Base-by-base conservation (phyloP, 352 stramenopile species). In the Pythium dissimile region DNA sequence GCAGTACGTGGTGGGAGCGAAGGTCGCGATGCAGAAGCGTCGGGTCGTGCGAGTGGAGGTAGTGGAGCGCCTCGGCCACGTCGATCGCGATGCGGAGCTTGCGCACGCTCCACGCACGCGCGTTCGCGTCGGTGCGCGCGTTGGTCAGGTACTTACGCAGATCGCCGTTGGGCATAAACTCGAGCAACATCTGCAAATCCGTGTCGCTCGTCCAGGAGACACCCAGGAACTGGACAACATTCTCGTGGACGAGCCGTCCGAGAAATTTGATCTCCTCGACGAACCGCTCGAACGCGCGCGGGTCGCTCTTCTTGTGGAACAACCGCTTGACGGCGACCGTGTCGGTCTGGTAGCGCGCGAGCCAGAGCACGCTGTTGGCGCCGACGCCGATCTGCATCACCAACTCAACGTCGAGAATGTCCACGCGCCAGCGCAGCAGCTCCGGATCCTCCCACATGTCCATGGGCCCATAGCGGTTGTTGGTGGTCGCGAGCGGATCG, bases 191-290 rank as follows among this genome's bases (percentile, higher is more conserved):
- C 31, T 84, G 73, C 2, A 91, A 37, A 43, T 94, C 71, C 42
- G 66, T 44, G 32, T 80, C 47, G 34, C 42, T 71, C 0, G 71
- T 73, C 81, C 82, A 94, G 20, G 80, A 78, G 3, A 90, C 79
- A 7, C 87, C 87, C n/a, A 92, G 62, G 37, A 96, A 88, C 18
- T 77, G 64, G 15, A 95, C 62, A 20, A 96, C 91, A 50, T 89
- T 89, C 7, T 81, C 77, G 37, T 96, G 85, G 11, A 72, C 67
- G 15, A 94, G 46, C 0, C 67, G 66, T 2, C 64, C 75, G 20
- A 92, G 63, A 44, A 90, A 76, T 31, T 74, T 73, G 44, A 95
- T 86, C 27, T 93, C 83, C 12, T 73, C 68, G 12, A 89, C 51
- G 54, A 95, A 94, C 21, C 31, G 61, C 62, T 37, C 12, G 53